These are phyloP conservation scores for Nemania abortiva DNA, from an alignment of 2,329 filamentous ascomycete species.

Conservation along the genomic window DNA sequence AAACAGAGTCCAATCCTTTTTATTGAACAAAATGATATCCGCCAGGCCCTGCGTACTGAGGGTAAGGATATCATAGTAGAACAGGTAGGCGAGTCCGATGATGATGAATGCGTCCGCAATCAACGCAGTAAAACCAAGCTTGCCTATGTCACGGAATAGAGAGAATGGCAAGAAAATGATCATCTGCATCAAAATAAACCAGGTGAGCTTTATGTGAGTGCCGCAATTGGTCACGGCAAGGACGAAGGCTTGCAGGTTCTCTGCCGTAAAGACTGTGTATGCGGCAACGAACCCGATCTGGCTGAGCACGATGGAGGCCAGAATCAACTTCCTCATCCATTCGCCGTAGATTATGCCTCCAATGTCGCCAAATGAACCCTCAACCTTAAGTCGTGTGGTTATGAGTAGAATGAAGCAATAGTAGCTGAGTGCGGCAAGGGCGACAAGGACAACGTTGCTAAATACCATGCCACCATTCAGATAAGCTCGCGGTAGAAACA, in stretches of 20 bases:
- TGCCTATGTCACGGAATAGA: conserved; percentile 94
- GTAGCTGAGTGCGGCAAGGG: conserved; percentile 88
- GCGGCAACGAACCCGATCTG: conserved; percentile 95
- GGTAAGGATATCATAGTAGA: conserved; percentile 93
- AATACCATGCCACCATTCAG: conserved; percentile 98
- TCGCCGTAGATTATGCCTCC: conserved; percentile 91
- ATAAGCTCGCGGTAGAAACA: conserved; percentile 93
- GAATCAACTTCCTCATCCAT: conserved; percentile 88
- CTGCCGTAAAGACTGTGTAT: conserved; percentile 96
- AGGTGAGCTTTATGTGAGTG: conserved; percentile 86
- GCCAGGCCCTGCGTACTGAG: conserved; percentile 80
- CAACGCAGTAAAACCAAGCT: conserved; percentile 94
- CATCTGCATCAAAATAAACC: conserved; percentile 94
- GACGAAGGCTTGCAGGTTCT: conserved; percentile 95
- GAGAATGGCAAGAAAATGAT: conserved; percentile 94
- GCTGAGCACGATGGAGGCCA: conserved; percentile 92
- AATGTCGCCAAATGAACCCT: conserved; percentile 98
- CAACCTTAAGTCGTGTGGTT: conserved; percentile 83
- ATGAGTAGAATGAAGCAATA: conserved; percentile 98
- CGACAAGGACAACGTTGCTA: conserved; percentile 89
- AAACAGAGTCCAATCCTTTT: conserved; percentile 93
- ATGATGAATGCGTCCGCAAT: conserved; percentile 96
- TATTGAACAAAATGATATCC: conserved; percentile 92
- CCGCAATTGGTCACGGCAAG: conserved; percentile 90
- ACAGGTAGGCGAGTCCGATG: conserved; percentile 90